Evolutionary conservation across 139 green algal species (phyloP).

Genomic region (Haematococcus lacustris): DNA sequence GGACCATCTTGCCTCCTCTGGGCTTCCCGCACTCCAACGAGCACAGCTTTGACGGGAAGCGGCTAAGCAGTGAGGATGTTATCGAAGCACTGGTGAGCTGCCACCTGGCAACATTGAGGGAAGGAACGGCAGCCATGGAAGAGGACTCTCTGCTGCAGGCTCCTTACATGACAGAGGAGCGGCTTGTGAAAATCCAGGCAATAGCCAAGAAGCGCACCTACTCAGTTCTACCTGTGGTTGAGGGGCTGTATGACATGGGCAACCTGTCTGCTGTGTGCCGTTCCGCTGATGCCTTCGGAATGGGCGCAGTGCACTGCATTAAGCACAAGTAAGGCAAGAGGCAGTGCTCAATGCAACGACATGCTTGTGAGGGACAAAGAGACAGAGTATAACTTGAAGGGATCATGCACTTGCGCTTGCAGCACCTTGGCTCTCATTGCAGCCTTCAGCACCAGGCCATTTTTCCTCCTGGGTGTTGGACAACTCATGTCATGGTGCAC

Average conservation of each 20-base stretch:
- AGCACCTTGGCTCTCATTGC: no score
- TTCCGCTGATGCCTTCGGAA: conserved; percentile 62
- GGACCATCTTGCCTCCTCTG: no score
- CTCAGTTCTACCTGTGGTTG: conserved; percentile 7
- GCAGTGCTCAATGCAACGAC: background rate
- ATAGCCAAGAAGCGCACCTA: background rate
- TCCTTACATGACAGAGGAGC: conserved; percentile 18
- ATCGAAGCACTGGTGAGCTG: no score
- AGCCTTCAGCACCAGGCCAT: no score
- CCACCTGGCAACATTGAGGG: no score
- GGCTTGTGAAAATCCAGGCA: conserved; percentile 2
- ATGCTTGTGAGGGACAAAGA: background rate
- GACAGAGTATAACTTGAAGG: background rate
- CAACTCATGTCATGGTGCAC: no score
- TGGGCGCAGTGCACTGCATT: conserved; percentile 58
- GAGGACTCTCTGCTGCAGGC: conserved; percentile 1
- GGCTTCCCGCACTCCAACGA: no score
- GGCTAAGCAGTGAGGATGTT: no score
- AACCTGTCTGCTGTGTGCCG: conserved; percentile 68
- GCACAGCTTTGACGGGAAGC: no score
- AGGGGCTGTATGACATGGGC: conserved; percentile 63
- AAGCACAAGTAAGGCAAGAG: conserved; percentile 12
- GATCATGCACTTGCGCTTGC: background rate
- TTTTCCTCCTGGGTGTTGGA: background rate
- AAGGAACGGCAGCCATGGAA: no score